A percentile compares a stretch with the other conserved stretches of the same genome.
Evolutionary conservation across 2,329 filamentous ascomycete species (phyloP).

Genomic region (Alternaria incomplexa): DNA sequence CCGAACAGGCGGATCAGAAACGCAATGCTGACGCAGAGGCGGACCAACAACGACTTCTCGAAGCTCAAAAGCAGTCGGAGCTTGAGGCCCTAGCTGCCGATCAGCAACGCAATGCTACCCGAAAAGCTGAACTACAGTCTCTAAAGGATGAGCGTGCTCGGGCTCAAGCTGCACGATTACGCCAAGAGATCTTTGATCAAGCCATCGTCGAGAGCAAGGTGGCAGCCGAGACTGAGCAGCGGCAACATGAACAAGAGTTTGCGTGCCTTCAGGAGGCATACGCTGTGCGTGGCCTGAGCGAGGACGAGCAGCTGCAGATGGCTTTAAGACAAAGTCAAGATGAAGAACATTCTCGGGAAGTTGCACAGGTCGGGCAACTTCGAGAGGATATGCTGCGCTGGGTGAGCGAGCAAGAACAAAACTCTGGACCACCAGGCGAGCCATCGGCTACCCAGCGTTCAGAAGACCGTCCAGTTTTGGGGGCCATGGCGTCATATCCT

Average conservation of each 20-base stretch:
- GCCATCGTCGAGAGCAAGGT: not conserved
- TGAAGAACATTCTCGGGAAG: not conserved
- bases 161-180: not conserved
- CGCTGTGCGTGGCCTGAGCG: not conserved
- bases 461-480: not conserved
- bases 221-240: not conserved
- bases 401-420: not conserved
- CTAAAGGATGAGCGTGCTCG: not conserved
- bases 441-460: not conserved
- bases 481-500: not conserved
- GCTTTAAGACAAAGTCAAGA: not conserved
- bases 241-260: not conserved
- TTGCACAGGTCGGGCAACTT: not conserved
- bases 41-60: not conserved
- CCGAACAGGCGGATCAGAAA: not conserved
- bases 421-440: not conserved
- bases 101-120: not conserved
- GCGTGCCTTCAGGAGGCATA: not conserved
- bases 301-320: not conserved
- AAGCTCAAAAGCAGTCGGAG: not conserved
- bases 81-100: not conserved
- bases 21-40: not conserved
- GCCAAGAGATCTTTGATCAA: not conserved
- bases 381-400: not conserved
- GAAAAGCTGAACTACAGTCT: not conserved